phyloP scores from a whole-genome alignment of 73 alveolate species.

The Symbiodinium pilosum region DNA sequence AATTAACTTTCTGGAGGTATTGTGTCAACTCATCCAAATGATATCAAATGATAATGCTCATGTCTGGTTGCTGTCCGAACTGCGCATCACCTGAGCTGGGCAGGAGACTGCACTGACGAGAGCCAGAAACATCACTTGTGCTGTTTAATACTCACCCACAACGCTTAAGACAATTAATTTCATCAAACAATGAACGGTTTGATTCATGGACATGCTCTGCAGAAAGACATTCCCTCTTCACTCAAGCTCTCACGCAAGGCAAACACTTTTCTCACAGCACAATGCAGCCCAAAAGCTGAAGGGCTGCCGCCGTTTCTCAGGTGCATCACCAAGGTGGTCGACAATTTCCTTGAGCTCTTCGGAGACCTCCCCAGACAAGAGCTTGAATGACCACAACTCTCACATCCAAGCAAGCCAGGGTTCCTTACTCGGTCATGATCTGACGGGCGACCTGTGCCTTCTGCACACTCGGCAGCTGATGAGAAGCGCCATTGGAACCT shows the following conservation, averaged over 20 bases:
- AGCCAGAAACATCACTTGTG: neutral
- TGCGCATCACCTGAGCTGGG: neutral
- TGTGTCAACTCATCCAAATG: neutral
- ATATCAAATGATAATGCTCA: too few species aligned
- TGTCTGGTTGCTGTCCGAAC: neutral
- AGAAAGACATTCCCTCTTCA: neutral
- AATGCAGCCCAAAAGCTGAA: neutral
- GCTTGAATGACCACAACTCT: neutral
- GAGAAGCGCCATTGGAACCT: neutral
- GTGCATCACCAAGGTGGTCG: slow-evolving; percentile 7
- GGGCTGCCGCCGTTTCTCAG: slow-evolving; percentile 8
- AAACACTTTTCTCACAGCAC: neutral
- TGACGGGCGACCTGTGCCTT: neutral
- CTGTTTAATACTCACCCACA: neutral
- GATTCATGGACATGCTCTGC: neutral
- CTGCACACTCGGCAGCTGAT: neutral
- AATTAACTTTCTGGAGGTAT: neutral
- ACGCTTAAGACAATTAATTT: neutral
- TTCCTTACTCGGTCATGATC: neutral
- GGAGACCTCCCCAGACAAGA: neutral
- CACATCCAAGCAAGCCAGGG: neutral
- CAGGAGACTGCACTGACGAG: neutral
- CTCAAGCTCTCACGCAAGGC: neutral
- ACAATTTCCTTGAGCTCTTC: neutral
- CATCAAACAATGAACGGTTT: neutral